These are phyloP conservation scores for Terana coerulea DNA, from an alignment of 768 basidiomycete species.

Conservation along the genomic window DNA sequence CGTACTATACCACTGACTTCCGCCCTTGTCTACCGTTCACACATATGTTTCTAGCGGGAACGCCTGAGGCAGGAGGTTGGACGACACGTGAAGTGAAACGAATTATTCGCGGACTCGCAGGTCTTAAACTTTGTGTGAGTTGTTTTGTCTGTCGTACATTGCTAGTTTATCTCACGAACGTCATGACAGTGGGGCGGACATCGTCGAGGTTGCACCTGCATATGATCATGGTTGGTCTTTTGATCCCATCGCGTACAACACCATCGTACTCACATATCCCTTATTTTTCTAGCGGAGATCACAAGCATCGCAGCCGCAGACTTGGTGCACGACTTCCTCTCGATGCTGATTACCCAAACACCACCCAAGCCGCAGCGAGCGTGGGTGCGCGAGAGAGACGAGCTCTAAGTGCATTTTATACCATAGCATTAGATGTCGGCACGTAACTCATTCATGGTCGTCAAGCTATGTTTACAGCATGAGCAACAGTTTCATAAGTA, in stretches of 20 bases:
- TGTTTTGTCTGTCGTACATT: neutral
- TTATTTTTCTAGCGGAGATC: constrained; percentile 46
- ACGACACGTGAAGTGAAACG: constrained; percentile 79
- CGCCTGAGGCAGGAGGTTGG: constrained; percentile 84
- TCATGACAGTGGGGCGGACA: constrained; percentile 50
- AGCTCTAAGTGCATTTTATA: constrained; percentile 12
- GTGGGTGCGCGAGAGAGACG: constrained; percentile 16
- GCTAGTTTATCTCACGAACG: neutral
- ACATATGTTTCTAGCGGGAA: constrained; percentile 52
- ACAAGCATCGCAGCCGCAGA: constrained; percentile 69
- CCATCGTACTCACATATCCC: constrained; percentile 1
- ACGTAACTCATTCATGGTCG: too few species aligned
- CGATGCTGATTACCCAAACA: constrained; percentile 47
- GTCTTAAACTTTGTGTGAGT: constrained; percentile 77
- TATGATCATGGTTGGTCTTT: constrained; percentile 60
- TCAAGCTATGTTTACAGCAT: too few species aligned
- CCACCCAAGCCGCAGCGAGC: constrained; percentile 30
- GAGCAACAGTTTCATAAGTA: too few species aligned
- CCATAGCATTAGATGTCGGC: neutral
- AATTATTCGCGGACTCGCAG: constrained; percentile 73
- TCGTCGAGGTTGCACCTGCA: constrained; percentile 72
- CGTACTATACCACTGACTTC: constrained; percentile 22
- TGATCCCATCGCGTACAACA: neutral
- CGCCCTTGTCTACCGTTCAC: neutral
- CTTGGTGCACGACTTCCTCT: constrained; percentile 65